phyloP scores from a whole-genome alignment of 2,329 filamentous ascomycete genomes.

The Knoxdaviesia capensis region DNA sequence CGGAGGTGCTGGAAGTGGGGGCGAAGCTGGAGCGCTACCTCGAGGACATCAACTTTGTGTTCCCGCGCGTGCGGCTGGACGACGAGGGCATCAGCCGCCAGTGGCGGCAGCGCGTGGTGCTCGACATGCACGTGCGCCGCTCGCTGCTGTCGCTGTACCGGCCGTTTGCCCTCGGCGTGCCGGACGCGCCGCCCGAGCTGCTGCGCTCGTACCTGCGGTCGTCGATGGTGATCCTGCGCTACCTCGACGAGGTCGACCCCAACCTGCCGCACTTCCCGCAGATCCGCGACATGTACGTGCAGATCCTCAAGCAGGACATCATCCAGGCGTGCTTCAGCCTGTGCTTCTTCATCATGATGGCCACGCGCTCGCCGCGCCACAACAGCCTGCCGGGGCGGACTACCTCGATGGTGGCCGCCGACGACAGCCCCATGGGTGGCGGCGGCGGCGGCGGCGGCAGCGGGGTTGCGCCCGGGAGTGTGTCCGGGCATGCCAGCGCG shows the following conservation, averaged over 20 bases:
- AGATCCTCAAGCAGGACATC: slow-evolving; percentile 31
- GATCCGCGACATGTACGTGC: slow-evolving; percentile 29
- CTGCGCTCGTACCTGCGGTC: slow-evolving; percentile 30
- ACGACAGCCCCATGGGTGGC: too few species aligned
- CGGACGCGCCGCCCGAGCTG: slow-evolving; percentile 28
- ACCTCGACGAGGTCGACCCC: slow-evolving; percentile 32
- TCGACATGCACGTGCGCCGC: slow-evolving; percentile 33
- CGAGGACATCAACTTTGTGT: slow-evolving; percentile 32
- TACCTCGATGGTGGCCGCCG: background rate
- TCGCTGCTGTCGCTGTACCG: slow-evolving; percentile 32
- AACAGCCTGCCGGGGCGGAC: too few species aligned
- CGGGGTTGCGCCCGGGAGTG: too few species aligned
- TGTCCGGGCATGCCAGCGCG: too few species aligned
- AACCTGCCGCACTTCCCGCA: slow-evolving; percentile 23
- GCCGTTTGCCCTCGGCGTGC: slow-evolving; percentile 30
- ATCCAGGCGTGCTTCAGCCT: slow-evolving; percentile 33
- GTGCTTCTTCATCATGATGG: slow-evolving; percentile 28
- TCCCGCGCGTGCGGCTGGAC: slow-evolving; percentile 23
- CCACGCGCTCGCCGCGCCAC: slow-evolving; percentile 1
- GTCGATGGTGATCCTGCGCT: slow-evolving; percentile 33
- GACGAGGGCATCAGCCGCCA: slow-evolving; percentile 24
- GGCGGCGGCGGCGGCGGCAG: too few species aligned
- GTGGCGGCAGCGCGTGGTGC: slow-evolving; percentile 28
- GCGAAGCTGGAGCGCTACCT: slow-evolving; percentile 30
- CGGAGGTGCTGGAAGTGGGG: slow-evolving; percentile 30